These are phyloP conservation scores for Hymenoscyphus repandus DNA, from an alignment of 2,329 filamentous ascomycete genomes.

Conservation along the genomic window DNA sequence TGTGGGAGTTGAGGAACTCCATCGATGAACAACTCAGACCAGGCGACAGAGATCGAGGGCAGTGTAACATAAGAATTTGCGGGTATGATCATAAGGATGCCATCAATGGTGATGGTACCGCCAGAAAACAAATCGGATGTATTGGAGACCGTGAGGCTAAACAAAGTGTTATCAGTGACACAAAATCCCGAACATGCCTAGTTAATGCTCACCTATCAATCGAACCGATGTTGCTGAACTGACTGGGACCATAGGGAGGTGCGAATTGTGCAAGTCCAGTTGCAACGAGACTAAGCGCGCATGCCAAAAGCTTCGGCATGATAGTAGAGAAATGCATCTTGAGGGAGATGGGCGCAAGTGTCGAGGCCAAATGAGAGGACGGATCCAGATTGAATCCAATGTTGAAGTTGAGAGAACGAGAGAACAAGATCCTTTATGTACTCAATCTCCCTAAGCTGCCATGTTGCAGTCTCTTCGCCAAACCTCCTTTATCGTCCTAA, in stretches of 20 bases:
- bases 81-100: constrained; percentile 13
- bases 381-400: too few relatives aligned
- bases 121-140: constrained; percentile 13
- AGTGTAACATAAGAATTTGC: constrained; percentile 19
- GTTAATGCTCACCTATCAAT: constrained; percentile 14
- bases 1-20: constrained; percentile 13
- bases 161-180: not conserved
- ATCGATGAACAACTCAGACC: constrained; percentile 19
- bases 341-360: too few relatives aligned
- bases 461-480: too few relatives aligned
- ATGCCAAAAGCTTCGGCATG: not conserved
- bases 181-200: not conserved
- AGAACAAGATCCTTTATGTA: too few relatives aligned
- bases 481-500: too few relatives aligned
- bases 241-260: constrained; percentile 19
- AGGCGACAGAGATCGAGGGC: constrained; percentile 20
- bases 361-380: too few relatives aligned
- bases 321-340: not conserved
- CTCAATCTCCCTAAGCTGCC: too few relatives aligned
- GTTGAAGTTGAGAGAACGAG: too few relatives aligned
- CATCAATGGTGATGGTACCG: constrained; percentile 20
- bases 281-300: not conserved
- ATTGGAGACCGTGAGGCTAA: constrained; percentile 4
- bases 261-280: not conserved
- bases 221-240: constrained; percentile 16